Evolutionary conservation across 75 land plant species (phyloP).

Genomic region (Adiantum capillusveneris): DNA sequence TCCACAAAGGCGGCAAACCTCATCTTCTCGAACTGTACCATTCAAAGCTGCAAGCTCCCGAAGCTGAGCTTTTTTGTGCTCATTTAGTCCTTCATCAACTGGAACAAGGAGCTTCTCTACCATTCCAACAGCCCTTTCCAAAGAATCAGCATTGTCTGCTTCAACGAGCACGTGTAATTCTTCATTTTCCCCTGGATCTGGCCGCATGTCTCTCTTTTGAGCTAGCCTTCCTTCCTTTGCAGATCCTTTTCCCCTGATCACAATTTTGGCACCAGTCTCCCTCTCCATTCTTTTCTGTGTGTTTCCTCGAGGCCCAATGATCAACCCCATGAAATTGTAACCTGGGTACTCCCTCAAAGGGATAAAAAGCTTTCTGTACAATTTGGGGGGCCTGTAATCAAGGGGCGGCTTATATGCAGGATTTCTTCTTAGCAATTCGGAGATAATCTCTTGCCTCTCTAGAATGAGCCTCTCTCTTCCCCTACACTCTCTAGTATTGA

Average conservation of each 20-base stretch:
- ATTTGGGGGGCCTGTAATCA: conserved; percentile 21
- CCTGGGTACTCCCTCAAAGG: conserved; percentile 48
- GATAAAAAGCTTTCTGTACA: conserved; percentile 40
- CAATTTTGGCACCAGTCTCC: too few species aligned
- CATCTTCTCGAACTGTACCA: conserved; percentile 9
- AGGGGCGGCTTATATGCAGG: conserved; percentile 25
- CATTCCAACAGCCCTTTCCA: conserved; percentile 38
- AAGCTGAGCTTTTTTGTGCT: conserved; percentile 24
- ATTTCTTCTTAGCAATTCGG: conserved; percentile 22
- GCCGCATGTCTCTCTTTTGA: conserved; percentile 17
- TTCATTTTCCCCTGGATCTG: conserved; percentile 21
- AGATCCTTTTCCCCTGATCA: conserved; percentile 47
- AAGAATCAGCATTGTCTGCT: conserved; percentile 32
- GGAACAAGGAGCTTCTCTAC: conserved; percentile 46
- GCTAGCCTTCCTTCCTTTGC: conserved; percentile 21
- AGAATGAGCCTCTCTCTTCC: conserved; percentile 14
- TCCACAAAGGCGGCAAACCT: conserved; percentile 8
- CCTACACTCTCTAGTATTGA: conserved; percentile 20
- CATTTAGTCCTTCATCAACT: conserved; percentile 14
- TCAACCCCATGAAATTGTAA: conserved; percentile 42
- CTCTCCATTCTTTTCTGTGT: conserved; percentile 39
- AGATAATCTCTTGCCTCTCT: conserved; percentile 24
- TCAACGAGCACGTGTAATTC: conserved; percentile 47
- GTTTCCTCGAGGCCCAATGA: conserved; percentile 42
- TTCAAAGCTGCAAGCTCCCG: conserved; percentile 28